Evolutionary conservation across 78 protist species (phyloP), one percentile per base, ranked within the genome.

Genomic region (Goniomonas avonlea): DNA sequence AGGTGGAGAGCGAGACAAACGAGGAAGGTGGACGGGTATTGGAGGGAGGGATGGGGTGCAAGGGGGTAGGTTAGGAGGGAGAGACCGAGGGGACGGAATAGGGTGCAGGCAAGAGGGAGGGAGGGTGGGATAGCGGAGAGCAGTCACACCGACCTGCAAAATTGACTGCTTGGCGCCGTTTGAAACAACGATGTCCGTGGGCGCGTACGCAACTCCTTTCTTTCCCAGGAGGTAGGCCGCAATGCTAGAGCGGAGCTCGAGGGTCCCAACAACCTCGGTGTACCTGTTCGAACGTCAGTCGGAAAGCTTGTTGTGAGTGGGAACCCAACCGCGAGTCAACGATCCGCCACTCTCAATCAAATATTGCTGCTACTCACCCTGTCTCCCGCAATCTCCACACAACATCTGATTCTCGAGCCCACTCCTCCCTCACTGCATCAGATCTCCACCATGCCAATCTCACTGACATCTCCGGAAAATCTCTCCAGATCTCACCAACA

Each of bases 81-180:
- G n/a, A n/a, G n/a, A n/a, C n/a, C n/a, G n/a, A n/a, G n/a, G n/a
- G n/a, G n/a, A n/a, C n/a, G n/a, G n/a, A n/a, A n/a, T n/a, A n/a
- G n/a, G n/a, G n/a, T n/a, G n/a, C n/a, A n/a, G n/a, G n/a, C n/a
- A n/a, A n/a, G n/a, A n/a, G n/a, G n/a, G n/a, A n/a, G n/a, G n/a
- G n/a, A n/a, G n/a, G n/a, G n/a, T n/a, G n/a, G n/a, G n/a, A n/a
- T n/a, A n/a, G n/a, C n/a, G n/a, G n/a, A n/a, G n/a, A n/a, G n/a
- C n/a, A n/a, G n/a, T n/a, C n/a, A n/a, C n/a, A n/a, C n/a, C n/a
- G n/a, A n/a, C n/a, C n/a, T n/a, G 50, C 38, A 32, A 3, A 45
- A 73, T 35, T 9, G 65, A 9, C 45, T 73, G 78, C 78, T 73
- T 73, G 41, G 25, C 78, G 41, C 78, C 78, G 63, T 15, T 32